These are phyloP conservation scores for Filobasidium uniguttulatum DNA, from an alignment of 1,284 basidiomycete species.

Conservation along the genomic window DNA sequence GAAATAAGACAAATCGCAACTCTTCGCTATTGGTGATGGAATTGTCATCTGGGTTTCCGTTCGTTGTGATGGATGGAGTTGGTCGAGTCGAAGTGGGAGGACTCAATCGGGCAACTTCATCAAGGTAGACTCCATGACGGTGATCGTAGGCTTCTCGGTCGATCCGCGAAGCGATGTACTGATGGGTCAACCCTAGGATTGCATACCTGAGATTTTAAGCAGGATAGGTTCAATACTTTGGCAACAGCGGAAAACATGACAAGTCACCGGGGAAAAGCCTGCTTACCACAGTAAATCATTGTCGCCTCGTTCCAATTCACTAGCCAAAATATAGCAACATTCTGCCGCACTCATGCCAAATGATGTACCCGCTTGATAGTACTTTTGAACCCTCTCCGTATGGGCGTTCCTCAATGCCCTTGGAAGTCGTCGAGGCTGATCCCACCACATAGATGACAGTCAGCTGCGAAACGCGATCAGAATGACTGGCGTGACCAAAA, in stretches of 20 bases:
- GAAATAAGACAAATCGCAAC: conserved; percentile 81
- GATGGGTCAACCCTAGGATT: conserved; percentile 83
- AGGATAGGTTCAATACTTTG: background rate
- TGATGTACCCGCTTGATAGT: conserved; percentile 75
- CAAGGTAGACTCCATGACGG: conserved; percentile 60
- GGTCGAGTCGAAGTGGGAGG: conserved; percentile 51
- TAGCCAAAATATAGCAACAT: conserved; percentile 80
- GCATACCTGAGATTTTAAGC: conserved; percentile 44
- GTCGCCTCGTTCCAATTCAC: conserved; percentile 73
- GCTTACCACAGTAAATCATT: conserved; percentile 81
- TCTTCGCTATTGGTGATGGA: conserved; percentile 70
- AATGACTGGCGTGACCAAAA: background rate
- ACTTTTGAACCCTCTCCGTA: conserved; percentile 53
- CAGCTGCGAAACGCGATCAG: conserved; percentile 1
- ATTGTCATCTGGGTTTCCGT: conserved; percentile 50
- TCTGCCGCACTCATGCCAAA: conserved; percentile 80
- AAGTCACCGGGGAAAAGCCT: background rate
- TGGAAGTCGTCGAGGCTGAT: conserved; percentile 44
- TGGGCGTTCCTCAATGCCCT: conserved; percentile 55
- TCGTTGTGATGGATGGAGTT: conserved; percentile 16
- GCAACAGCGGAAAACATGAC: background rate
- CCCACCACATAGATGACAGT: conserved; percentile 1
- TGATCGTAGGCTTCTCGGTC: conserved; percentile 73
- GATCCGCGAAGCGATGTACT: conserved; percentile 78
- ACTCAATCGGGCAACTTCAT: conserved; percentile 82